phyloP scores from a whole-genome alignment of 148 eudicot genomes.

The Chenopodium formosanum region DNA sequence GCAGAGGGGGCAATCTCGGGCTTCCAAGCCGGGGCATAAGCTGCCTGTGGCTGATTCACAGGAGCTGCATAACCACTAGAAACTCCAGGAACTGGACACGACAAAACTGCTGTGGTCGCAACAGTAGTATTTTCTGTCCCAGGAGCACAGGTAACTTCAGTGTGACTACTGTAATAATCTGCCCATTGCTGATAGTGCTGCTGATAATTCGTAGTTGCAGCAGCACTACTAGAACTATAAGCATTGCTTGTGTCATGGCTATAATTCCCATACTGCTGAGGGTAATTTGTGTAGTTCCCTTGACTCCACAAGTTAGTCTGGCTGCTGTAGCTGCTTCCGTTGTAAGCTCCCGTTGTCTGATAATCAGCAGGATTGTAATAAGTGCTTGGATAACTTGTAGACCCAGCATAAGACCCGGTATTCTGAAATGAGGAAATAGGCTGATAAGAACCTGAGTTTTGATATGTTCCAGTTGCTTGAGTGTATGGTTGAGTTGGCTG shows the following conservation, averaged over 20 bases:
- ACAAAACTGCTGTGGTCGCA: slow-evolving; percentile 46
- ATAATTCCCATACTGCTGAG: slow-evolving; percentile 67
- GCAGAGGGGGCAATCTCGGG: slow-evolving; percentile 62
- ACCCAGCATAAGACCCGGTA: slow-evolving; percentile 97
- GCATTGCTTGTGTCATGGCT: slow-evolving; percentile 62
- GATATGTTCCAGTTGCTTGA: slow-evolving; percentile 84
- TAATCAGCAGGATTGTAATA: slow-evolving; percentile 99
- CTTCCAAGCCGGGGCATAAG: slow-evolving; percentile 60
- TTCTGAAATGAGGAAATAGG: slow-evolving; percentile 99
- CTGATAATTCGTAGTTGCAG: slow-evolving; percentile 60
- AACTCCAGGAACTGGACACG: slow-evolving; percentile 54
- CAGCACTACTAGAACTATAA: slow-evolving; percentile 56
- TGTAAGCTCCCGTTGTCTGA: slow-evolving; percentile 93
- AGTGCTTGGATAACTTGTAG: slow-evolving; percentile 98
- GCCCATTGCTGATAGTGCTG: slow-evolving; percentile 89
- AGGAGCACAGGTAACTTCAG: slow-evolving; percentile 96
- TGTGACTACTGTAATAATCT: slow-evolving; percentile 87
- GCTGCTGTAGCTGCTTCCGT: slow-evolving; percentile 68
- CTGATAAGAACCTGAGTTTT: slow-evolving; percentile 99
- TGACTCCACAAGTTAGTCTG: slow-evolving; percentile 74
- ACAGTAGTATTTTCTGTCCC: slow-evolving; percentile 83
- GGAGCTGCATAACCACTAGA: slow-evolving; percentile 59
- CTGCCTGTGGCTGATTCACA: slow-evolving; percentile 50
- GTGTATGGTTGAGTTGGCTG: slow-evolving; percentile 66
- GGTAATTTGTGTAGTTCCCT: slow-evolving; percentile 66